Conservation (phyloP, 2,329 filamentous ascomycete species). For the Aspergillus ustus region DNA sequence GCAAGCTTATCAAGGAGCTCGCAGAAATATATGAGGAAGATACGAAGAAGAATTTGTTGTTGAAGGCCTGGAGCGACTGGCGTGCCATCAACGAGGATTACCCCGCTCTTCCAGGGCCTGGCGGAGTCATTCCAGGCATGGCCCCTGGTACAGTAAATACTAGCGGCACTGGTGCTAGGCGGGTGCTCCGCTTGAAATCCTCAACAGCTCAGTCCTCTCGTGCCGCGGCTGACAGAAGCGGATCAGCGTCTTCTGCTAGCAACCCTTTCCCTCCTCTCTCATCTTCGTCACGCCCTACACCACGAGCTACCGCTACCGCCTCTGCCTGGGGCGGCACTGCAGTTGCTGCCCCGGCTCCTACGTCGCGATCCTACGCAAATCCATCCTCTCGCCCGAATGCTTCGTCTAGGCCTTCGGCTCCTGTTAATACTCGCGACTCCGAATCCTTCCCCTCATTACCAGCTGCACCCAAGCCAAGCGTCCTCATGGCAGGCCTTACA, state of each 20-base stretch:
- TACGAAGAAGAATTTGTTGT: conserved; percentile 71
- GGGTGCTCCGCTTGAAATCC: conserved; percentile 70
- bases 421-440: conserved; percentile 31
- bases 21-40: conserved; percentile 90
- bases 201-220: conserved; percentile 71
- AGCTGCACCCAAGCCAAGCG: conserved; percentile 71
- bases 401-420: conserved; percentile 24
- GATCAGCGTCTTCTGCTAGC: conserved; percentile 42
- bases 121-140: conserved; percentile 66
- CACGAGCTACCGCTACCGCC: conserved; percentile 25
- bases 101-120: conserved; percentile 78
- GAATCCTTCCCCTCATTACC: conserved; percentile 86
- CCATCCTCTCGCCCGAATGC: conserved; percentile 34
- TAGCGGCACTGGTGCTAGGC: conserved; percentile 62
- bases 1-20: conserved; percentile 87
- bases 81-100: conserved; percentile 96
- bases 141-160: conserved; percentile 54
- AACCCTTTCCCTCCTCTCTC: conserved; percentile 55
- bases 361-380: conserved; percentile 28
- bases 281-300: conserved; percentile 30
- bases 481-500: conserved; percentile 55
- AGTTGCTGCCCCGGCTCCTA: conserved; percentile 28
- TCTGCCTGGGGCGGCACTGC: conserved; percentile 31
- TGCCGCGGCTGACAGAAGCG: conserved; percentile 65
- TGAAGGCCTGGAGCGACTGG: conserved; percentile 93